Evolutionary conservation across 1,139 yeast species (phyloP).

Genomic region (Blastobotrys buckinghamii): DNA sequence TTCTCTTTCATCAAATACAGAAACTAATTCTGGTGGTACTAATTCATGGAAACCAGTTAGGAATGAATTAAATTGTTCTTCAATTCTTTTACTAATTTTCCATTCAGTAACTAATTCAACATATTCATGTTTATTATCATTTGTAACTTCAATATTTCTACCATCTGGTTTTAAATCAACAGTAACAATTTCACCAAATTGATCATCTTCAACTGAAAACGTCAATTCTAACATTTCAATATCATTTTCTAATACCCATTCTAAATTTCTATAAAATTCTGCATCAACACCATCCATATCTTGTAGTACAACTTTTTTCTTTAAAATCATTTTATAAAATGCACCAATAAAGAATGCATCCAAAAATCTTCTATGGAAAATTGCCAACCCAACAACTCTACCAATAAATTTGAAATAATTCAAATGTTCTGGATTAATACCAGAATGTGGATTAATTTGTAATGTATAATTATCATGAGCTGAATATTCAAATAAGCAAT

Average conservation of each 20-base stretch:
- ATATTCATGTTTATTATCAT: constrained; percentile 91
- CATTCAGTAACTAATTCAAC: constrained; percentile 94
- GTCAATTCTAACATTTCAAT: constrained; percentile 82
- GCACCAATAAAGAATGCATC: constrained; percentile 99
- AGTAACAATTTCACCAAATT: constrained; percentile 88
- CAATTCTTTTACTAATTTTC: constrained; percentile 90
- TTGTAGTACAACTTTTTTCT: constrained; percentile 87
- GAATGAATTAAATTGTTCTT: constrained; percentile 93
- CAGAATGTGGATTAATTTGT: constrained; percentile 97
- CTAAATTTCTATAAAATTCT: constrained; percentile 87
- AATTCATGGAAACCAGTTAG: constrained; percentile 96
- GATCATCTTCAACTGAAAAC: constrained; percentile 91
- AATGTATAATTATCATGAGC: constrained; percentile 97
- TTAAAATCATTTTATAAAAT: constrained; percentile 93
- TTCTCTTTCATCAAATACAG: constrained; percentile 96
- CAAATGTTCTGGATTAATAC: constrained; percentile 95
- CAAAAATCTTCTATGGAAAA: constrained; percentile 93
- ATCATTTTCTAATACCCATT: constrained; percentile 94
- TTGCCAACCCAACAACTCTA: constrained; percentile 95
- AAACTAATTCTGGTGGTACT: constrained; percentile 92
- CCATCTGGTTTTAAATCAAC: constrained; percentile 91
- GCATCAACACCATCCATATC: constrained; percentile 99
- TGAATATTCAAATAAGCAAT: constrained; percentile 93
- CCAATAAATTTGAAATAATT: constrained; percentile 98
- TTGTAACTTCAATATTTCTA: constrained; percentile 80